A percentile compares a stretch with the other conserved stretches of the same genome.
Conservation (phyloP, 73 alveolate genomes). For the Paramecium pentaurelia region DNA sequence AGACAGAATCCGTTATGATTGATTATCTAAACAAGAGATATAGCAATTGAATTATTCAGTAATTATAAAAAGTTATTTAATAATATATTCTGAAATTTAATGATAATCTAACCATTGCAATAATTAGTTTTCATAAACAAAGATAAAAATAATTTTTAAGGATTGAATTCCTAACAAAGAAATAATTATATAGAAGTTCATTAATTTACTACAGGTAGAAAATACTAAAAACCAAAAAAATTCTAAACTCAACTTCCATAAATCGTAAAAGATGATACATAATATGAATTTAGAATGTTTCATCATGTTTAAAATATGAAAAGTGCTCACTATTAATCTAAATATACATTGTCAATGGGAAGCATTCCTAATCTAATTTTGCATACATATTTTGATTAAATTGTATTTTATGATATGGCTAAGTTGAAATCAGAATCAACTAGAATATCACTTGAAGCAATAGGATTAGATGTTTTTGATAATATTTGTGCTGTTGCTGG, state of each 20-base stretch:
- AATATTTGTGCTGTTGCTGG: slow-evolving; percentile 12
- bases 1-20: not conserved
- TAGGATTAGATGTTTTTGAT: not conserved
- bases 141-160: not conserved
- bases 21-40: not conserved
- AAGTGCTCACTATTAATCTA: slow-evolving; percentile 16
- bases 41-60: not conserved
- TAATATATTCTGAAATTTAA: not conserved
- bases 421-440: not conserved
- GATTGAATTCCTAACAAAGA: not conserved
- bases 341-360: not conserved
- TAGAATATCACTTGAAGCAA: not conserved
- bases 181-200: not conserved
- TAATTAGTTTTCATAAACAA: not conserved
- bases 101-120: not conserved
- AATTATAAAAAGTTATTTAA: not conserved
- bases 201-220: not conserved
- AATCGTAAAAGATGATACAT: not conserved
- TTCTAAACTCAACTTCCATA: not conserved
- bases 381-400: not conserved
- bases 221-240: not conserved
- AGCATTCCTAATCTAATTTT: not conserved
- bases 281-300: not conserved
- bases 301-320: not conserved
- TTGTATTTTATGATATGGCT: not conserved